Conservation (phyloP, 768 basidiomycete species). For the Russula griseocarnosa region DNA sequence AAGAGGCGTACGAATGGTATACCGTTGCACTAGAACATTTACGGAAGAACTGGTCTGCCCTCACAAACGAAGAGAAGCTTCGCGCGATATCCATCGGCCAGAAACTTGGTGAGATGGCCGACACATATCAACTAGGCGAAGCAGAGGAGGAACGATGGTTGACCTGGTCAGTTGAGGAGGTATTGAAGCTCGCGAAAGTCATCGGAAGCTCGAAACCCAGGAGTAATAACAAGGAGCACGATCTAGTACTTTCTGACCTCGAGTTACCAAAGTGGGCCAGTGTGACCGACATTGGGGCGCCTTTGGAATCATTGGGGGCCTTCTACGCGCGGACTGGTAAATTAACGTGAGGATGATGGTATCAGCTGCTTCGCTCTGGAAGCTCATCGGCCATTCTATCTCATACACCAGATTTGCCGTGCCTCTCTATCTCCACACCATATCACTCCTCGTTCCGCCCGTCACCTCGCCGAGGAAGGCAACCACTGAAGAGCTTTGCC, state of each 20-base stretch:
- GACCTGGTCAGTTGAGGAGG: slow-evolving; percentile 43
- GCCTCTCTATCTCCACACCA: slow-evolving; percentile 61
- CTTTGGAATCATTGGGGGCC: slow-evolving; percentile 60
- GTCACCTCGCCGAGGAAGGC: slow-evolving; percentile 30
- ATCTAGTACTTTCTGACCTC: slow-evolving; percentile 41
- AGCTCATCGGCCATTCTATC: slow-evolving; percentile 12
- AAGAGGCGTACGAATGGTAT: slow-evolving; percentile 32
- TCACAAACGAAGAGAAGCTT: slow-evolving; percentile 39
- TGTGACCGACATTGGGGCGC: slow-evolving; percentile 58
- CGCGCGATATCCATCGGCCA: slow-evolving; percentile 45
- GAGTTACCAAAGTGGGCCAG: slow-evolving; percentile 58
- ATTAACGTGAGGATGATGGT: slow-evolving; percentile 44
- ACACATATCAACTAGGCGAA: slow-evolving; percentile 34
- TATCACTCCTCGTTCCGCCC: slow-evolving; percentile 54
- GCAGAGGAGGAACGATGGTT: slow-evolving; percentile 44
- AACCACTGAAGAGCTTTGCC: slow-evolving; percentile 50
- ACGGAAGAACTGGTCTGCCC: slow-evolving; percentile 26
- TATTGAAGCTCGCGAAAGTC: slow-evolving; percentile 40
- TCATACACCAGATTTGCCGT: slow-evolving; percentile 49
- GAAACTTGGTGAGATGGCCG: slow-evolving; percentile 44
- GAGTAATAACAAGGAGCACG: slow-evolving; percentile 22
- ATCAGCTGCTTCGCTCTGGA: slow-evolving; percentile 20
- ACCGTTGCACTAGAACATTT: slow-evolving; percentile 33
- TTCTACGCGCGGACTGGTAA: slow-evolving; percentile 57
- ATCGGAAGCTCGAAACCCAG: slow-evolving; percentile 21